Evolutionary conservation across 1,284 basidiomycete genomes (phyloP).

Genomic region (Stygiomarasmius scandens): DNA sequence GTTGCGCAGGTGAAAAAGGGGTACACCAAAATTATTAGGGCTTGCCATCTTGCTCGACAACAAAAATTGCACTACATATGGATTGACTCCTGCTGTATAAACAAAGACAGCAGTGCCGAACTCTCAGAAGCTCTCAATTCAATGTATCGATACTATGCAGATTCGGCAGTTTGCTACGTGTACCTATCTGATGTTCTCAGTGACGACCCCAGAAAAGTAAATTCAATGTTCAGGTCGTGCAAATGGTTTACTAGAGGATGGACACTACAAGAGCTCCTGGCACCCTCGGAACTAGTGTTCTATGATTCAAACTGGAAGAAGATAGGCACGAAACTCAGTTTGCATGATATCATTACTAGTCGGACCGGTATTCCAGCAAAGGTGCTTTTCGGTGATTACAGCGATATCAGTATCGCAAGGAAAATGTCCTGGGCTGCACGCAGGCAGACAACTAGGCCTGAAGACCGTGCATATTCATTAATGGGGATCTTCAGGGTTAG

Average conservation of each 20-base stretch:
- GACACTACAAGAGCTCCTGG: neutral
- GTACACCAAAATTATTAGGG: neutral
- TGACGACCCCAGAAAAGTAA: neutral
- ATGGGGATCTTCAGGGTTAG: neutral
- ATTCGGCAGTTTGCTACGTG: neutral
- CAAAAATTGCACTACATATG: neutral
- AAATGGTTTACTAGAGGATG: neutral
- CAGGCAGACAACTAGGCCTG: neutral
- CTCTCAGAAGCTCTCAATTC: constrained; percentile 2
- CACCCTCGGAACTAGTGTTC: neutral
- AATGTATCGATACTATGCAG: neutral
- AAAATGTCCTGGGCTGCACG: neutral
- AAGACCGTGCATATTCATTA: neutral
- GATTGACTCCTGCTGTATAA: constrained; percentile 3
- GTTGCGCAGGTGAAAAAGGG: neutral
- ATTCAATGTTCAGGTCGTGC: neutral
- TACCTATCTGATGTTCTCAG: neutral
- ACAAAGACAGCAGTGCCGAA: constrained; percentile 2
- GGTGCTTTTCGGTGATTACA: neutral
- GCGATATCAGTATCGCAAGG: neutral
- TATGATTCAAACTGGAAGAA: neutral
- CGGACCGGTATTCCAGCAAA: neutral
- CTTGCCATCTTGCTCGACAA: neutral
- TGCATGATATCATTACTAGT: neutral
- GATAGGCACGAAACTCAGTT: neutral